Base-by-base conservation (phyloP, 1,284 basidiomycete species). In the Chalciporus sp. region DNA sequence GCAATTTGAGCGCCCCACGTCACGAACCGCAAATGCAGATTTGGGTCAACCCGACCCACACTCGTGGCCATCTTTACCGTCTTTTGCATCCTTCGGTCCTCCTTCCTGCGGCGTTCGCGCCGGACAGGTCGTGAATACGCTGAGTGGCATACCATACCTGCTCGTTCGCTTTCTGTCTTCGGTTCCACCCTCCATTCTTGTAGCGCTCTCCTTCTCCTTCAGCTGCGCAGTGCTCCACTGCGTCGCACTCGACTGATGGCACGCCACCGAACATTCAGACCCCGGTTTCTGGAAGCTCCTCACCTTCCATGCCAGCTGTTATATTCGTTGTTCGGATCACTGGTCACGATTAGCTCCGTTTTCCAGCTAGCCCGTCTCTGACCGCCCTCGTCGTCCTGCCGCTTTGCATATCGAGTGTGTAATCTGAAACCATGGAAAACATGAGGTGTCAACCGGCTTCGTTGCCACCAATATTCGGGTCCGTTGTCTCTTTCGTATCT, bases 121-220 rank as follows among this genome's bases (percentile, higher is more conserved):
- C 58, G 53, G 11, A 49, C 47, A 49, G 40, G 58, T 57, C 42
- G 47, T 52, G 54, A 59, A 43, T 58, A 39, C 17, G 44, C 23
- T 43, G 11, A 29, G 12, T 43, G 52, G 43, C 7, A n/a, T 40
- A 4, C 39, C 41, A 35, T 40, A 35, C n/a, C 20, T 20, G 46
- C 41, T 40, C 33, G 42, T 37, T 27, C 43, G 14, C 39, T 52
- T 47, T n/a, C 40, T 19, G 26, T 17, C 26, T 43, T 48, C 12
- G 49, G 49, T 11, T 40, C 40, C 19, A 17, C 41, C 26, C 40
- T 44, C 52, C 46, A 51, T 60, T 52, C 54, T 64, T 20, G 61
- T 60, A 45, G 7, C 40, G 19, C 59, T 56, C 62, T 50, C 51
- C 39, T 49, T 52, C 42, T 42, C 16, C 52, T 37, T 28, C 28